Conservation (phyloP, 306 rosid genomes). For the Cucumis sativus region DNA sequence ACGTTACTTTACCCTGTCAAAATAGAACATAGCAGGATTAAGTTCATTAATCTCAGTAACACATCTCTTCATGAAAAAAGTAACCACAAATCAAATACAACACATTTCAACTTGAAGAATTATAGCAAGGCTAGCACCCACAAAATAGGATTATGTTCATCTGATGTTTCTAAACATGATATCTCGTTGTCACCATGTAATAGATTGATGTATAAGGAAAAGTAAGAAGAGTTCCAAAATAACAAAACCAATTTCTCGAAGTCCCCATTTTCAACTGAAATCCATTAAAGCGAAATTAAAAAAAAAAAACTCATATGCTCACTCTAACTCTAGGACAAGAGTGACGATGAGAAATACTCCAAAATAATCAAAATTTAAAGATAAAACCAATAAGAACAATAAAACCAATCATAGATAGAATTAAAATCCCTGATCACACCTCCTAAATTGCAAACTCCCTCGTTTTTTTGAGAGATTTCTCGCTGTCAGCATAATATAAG, state of each 20-base stretch:
- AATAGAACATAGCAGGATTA: slow-evolving; percentile 18
- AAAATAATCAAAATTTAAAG: neutral
- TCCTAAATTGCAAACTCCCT: neutral
- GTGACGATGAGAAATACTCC: neutral
- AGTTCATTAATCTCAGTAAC: slow-evolving; percentile 6
- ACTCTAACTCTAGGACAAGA: neutral
- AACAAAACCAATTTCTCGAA: neutral
- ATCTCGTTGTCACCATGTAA: neutral
- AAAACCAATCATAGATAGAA: neutral
- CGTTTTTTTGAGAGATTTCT: neutral
- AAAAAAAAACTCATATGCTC: neutral
- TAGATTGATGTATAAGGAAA: neutral
- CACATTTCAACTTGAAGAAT: neutral
- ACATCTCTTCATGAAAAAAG: neutral
- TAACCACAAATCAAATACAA: neutral
- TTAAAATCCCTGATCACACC: neutral
- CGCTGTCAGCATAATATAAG: neutral
- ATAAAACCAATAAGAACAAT: neutral
- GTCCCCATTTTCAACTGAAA: neutral
- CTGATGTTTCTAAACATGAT: neutral
- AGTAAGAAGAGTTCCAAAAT: neutral
- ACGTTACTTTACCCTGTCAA: slow-evolving; percentile 28
- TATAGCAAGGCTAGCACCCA: neutral
- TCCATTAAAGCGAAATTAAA: neutral
- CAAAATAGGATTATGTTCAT: neutral